phyloP scores from a whole-genome alignment of 208 protist species.

The Crithidia thermophila region DNA sequence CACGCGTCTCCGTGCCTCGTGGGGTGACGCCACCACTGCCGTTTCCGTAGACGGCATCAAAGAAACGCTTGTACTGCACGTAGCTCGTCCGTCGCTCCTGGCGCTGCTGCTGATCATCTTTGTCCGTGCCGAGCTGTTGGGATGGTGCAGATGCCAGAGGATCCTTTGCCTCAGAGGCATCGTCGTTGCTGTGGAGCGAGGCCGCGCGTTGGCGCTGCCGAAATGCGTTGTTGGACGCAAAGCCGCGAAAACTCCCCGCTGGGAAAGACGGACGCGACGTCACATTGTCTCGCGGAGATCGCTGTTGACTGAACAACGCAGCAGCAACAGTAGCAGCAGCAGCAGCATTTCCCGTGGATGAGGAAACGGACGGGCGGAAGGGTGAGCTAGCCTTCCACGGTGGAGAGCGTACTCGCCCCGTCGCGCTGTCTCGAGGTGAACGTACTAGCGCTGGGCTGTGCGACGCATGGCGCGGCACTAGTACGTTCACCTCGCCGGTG shows the following conservation, averaged over 20 bases:
- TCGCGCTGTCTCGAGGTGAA: not conserved
- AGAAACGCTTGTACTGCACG: constrained; percentile 35
- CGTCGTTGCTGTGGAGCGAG: not conserved
- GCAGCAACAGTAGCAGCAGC: too few species aligned
- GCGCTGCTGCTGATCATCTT: not conserved
- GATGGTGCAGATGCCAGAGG: too few species aligned
- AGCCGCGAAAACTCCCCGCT: constrained; percentile 4
- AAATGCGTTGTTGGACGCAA: constrained; percentile 11
- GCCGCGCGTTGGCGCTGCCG: constrained; percentile 4
- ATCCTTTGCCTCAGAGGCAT: too few species aligned
- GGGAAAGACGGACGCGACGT: too few species aligned
- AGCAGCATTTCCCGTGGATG: too few species aligned
- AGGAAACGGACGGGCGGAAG: constrained; percentile 6
- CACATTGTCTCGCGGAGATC: too few species aligned
- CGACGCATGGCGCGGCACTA: not conserved
- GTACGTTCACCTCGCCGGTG: not conserved
- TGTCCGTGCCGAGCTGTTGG: not conserved
- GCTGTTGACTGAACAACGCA: too few species aligned
- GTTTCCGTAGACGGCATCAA: constrained; percentile 22
- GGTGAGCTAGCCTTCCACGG: constrained; percentile 16
- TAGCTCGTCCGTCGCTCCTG: constrained; percentile 12
- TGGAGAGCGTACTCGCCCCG: not conserved
- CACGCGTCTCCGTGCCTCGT: too few species aligned
- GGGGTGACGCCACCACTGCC: not conserved
- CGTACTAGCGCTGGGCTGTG: constrained; percentile 1